These are phyloP conservation scores for Sarcocystis neurona DNA, from an alignment of 169 alveolate genomes.

Conservation along the genomic window DNA sequence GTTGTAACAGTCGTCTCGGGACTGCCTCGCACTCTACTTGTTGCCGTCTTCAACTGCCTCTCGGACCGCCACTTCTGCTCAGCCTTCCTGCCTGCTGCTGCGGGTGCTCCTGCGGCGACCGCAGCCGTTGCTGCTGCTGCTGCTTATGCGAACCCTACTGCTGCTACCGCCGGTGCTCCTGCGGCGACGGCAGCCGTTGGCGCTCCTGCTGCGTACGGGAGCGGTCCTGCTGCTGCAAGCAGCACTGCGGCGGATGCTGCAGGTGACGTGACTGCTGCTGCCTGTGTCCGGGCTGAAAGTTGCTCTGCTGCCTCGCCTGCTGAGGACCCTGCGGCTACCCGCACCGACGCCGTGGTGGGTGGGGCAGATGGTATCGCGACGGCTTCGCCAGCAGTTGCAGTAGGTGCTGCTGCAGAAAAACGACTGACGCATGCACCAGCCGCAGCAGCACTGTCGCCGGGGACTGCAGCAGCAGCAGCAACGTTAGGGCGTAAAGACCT, in stretches of 20 bases:
- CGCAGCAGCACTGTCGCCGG: too few relatives aligned
- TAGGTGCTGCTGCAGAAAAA: too few relatives aligned
- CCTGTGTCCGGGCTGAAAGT: not conserved
- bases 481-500: too few relatives aligned
- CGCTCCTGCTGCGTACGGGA: not conserved
- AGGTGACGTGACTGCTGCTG: not conserved
- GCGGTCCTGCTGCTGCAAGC: not conserved
- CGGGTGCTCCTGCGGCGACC: not conserved
- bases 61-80: too few relatives aligned
- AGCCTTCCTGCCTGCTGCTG: not conserved
- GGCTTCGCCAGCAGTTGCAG: not conserved
- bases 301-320: not conserved
- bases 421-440: too few relatives aligned
- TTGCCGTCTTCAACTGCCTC: not conserved
- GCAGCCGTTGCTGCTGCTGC: not conserved
- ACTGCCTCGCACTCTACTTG: not conserved
- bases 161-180: not conserved
- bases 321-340: not conserved
- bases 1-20: not conserved
- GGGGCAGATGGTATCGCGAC: not conserved
- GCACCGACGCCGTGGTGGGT: not conserved
- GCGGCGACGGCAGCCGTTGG: not conserved
- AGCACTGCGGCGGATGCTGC: not conserved
- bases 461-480: too few relatives aligned
- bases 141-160: not conserved